Conservation (phyloP, 208 protist species). For the Trypanosoma caninum region DNA sequence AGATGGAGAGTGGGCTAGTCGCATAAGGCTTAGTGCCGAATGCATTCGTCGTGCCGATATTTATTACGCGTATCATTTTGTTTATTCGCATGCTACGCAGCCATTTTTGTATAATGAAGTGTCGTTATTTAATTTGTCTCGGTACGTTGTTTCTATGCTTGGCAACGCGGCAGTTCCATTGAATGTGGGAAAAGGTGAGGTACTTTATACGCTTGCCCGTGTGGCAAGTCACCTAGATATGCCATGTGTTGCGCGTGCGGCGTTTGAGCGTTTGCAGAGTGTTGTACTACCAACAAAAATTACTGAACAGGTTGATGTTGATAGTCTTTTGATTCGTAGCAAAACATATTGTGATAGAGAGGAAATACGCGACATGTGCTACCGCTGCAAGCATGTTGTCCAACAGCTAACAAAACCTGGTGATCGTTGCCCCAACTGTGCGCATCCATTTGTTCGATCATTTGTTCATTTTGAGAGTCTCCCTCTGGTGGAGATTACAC, state of each 20-base stretch:
- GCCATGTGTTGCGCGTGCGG: slow-evolving; percentile 83
- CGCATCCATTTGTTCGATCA: slow-evolving; percentile 92
- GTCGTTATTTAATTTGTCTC: slow-evolving; percentile 83
- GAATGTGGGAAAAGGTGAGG: slow-evolving; percentile 86
- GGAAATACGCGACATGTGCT: slow-evolving; percentile 91
- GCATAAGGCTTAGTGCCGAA: slow-evolving; percentile 76
- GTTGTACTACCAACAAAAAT: slow-evolving; percentile 81
- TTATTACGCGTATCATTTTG: slow-evolving; percentile 90
- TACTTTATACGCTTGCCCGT: slow-evolving; percentile 87
- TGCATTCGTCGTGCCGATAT: slow-evolving; percentile 83
- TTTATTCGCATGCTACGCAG: slow-evolving; percentile 87
- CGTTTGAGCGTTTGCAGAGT: slow-evolving; percentile 87
- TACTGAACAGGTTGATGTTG: slow-evolving; percentile 90
- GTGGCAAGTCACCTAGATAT: slow-evolving; percentile 83
- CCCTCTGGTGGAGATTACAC: slow-evolving; percentile 93
- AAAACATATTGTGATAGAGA: slow-evolving; percentile 86
- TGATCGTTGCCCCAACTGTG: slow-evolving; percentile 89
- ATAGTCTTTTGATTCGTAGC: slow-evolving; percentile 84
- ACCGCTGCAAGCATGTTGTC: slow-evolving; percentile 88
- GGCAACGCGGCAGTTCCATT: slow-evolving; percentile 64
- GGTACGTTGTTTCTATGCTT: slow-evolving; percentile 77
- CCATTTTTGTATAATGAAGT: slow-evolving; percentile 86
- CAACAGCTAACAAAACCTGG: slow-evolving; percentile 77
- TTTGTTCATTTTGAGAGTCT: slow-evolving; percentile 91
- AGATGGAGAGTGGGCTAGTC: slow-evolving; percentile 48